Percentiles rank a stretch among this genome's conserved stretches.
Conservation (phyloP, 345 rosid species). For the Populus deltoides region DNA sequence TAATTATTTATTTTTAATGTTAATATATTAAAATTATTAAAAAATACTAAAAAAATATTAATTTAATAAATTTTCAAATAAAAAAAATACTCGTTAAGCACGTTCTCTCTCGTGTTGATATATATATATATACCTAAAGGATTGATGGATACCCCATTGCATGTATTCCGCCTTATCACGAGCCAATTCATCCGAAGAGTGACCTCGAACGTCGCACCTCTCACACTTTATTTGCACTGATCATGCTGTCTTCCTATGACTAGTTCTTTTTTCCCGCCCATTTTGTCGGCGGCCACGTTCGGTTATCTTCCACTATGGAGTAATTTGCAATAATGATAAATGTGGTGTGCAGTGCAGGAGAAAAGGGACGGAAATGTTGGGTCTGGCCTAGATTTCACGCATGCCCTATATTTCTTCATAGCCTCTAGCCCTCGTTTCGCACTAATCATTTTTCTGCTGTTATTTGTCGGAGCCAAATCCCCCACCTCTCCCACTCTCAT, state of each 20-base stretch:
- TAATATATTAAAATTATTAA: no score
- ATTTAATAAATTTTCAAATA: no score
- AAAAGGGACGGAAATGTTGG: constrained; percentile 15
- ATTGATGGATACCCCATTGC: background rate
- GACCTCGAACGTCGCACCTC: background rate
- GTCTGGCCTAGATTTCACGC: constrained; percentile 45
- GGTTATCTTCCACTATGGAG: constrained; percentile 8
- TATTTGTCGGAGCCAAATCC: background rate
- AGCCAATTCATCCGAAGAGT: background rate
- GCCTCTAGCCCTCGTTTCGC: constrained; percentile 24
- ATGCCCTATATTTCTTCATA: constrained; percentile 26
- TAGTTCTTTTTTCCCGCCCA: background rate
- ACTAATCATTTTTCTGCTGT: constrained; percentile 20
- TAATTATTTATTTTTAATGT: no score
- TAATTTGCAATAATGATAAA: constrained; percentile 16
- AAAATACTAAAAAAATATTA: no score
- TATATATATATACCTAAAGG: background rate
- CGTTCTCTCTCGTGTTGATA: no score
- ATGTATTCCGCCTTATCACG: background rate
- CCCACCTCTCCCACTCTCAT: background rate
- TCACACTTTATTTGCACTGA: background rate
- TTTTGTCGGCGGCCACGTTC: constrained; percentile 17
- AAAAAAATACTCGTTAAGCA: no score
- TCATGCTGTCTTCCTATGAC: constrained; percentile 2
- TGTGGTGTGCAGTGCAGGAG: constrained; percentile 18